These are phyloP conservation scores for Chamaecyparis obtusa DNA, from an alignment of 75 land plant genomes.

Conservation along the genomic window DNA sequence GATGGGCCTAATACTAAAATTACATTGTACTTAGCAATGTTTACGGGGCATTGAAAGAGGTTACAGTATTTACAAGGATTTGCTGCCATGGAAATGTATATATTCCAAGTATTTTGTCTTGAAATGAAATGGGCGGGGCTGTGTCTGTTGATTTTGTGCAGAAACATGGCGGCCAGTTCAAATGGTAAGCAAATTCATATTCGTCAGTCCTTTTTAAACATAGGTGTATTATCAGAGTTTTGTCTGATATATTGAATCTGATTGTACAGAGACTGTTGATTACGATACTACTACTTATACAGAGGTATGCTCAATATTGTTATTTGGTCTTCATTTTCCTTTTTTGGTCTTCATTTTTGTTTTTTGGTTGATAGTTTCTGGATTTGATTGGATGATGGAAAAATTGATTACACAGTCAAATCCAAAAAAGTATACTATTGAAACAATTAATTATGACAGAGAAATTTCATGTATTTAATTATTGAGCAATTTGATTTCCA, in stretches of 20 bases:
- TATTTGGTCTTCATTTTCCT: not conserved
- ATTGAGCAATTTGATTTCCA: slow-evolving; percentile 17
- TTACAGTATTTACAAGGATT: not conserved
- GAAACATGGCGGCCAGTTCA: not conserved
- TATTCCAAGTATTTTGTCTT: not conserved
- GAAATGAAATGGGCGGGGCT: not conserved
- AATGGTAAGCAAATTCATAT: not conserved
- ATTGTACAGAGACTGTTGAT: slow-evolving; percentile 36
- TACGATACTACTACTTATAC: slow-evolving; percentile 66
- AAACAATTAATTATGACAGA: too few relatives aligned
- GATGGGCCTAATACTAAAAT: too few relatives aligned
- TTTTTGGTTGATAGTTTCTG: too few relatives aligned
- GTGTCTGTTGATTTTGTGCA: not conserved
- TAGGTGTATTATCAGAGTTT: not conserved
- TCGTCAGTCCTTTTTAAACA: not conserved
- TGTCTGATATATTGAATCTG: slow-evolving; percentile 11
- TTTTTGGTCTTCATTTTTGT: not conserved
- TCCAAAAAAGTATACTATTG: too few relatives aligned
- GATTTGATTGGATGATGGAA: too few relatives aligned
- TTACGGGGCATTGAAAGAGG: not conserved
- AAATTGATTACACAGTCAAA: too few relatives aligned
- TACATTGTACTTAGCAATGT: too few relatives aligned
- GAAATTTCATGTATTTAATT: too few relatives aligned
- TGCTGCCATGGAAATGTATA: not conserved
- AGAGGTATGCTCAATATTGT: slow-evolving; percentile 30